Percentiles rank a stretch among this genome's conserved stretches.
These are phyloP conservation scores for Podila clonocystis DNA, from an alignment of 192 early-diverging fungal species.

Conservation along the genomic window DNA sequence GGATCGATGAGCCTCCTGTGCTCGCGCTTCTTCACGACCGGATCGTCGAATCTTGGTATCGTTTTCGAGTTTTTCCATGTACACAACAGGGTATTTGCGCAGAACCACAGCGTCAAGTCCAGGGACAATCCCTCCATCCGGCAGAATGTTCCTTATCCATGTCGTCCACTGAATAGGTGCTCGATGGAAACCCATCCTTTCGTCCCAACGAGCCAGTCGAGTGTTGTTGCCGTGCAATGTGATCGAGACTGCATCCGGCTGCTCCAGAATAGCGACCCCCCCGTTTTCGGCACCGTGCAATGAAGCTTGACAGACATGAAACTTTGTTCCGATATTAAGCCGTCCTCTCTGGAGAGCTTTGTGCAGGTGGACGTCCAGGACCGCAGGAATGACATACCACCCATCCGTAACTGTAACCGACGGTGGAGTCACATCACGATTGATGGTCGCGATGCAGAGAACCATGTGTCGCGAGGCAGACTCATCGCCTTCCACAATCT, in stretches of 20 bases:
- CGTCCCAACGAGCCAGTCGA: constrained; percentile 67
- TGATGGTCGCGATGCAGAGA: constrained; percentile 65
- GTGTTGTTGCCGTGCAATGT: constrained; percentile 66
- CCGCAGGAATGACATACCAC: constrained; percentile 72
- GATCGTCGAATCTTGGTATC: constrained; percentile 56
- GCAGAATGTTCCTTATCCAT: constrained; percentile 35
- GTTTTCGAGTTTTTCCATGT: constrained; percentile 58
- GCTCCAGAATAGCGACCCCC: constrained; percentile 23
- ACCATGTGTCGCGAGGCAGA: constrained; percentile 65
- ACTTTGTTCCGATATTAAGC: constrained; percentile 68
- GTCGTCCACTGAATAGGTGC: constrained; percentile 38
- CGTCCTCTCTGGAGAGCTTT: constrained; percentile 43
- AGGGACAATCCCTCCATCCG: constrained; percentile 70
- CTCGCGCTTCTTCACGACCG: constrained; percentile 63
- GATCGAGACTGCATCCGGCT: constrained; percentile 50
- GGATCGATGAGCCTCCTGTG: constrained; percentile 14
- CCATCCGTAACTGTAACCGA: constrained; percentile 72
- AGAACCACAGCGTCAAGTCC: constrained; percentile 68
- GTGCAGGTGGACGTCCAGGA: constrained; percentile 59
- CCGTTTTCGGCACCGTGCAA: constrained; percentile 40
- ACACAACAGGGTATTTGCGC: constrained; percentile 63
- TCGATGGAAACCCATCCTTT: constrained; percentile 64
- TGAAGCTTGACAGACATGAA: constrained; percentile 68
- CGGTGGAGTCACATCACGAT: background rate
- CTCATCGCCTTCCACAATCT: constrained; percentile 74